phyloP scores from a whole-genome alignment of 768 basidiomycete species.

The Galerina marginata region DNA sequence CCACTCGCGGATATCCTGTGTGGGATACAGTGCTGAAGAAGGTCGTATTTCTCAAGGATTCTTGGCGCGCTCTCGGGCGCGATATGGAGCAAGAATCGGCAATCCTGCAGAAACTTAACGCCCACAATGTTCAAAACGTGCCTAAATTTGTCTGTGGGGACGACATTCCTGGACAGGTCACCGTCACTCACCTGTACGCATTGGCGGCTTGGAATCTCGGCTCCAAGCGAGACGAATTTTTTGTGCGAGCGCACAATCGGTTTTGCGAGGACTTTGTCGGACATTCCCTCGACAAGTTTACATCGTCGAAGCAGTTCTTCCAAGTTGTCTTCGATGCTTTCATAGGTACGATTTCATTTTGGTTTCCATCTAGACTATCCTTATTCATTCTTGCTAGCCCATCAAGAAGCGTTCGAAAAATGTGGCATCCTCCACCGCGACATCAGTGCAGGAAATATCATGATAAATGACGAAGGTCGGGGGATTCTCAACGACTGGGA shows the following conservation, averaged over 20 bases:
- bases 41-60: slow-evolving; percentile 37
- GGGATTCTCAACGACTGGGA: too few species aligned
- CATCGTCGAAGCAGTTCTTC: slow-evolving; percentile 23
- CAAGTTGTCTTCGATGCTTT: slow-evolving; percentile 27
- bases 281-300: slow-evolving; percentile 12
- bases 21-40: slow-evolving; percentile 12
- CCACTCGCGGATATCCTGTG: slow-evolving; percentile 28
- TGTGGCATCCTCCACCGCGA: too few species aligned
- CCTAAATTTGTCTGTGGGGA: slow-evolving; percentile 32
- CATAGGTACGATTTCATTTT: slow-evolving; percentile 17
- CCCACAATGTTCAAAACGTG: slow-evolving; percentile 24
- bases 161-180: slow-evolving; percentile 29
- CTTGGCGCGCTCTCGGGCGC: slow-evolving; percentile 24
- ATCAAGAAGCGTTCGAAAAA: too few species aligned
- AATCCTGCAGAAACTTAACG: slow-evolving; percentile 25
- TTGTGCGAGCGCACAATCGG: slow-evolving; percentile 24
- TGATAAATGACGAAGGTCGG: too few species aligned
- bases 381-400: background rate
- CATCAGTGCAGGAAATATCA: too few species aligned
- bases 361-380: background rate
- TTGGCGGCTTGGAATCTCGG: slow-evolving; percentile 18
- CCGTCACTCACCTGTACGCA: slow-evolving; percentile 15
- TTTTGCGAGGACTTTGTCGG: slow-evolving; percentile 26
- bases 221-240: background rate
- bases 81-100: slow-evolving; percentile 25